These are phyloP conservation scores for Fusarium incarnatum DNA, from an alignment of 2,329 filamentous ascomycete species.

Conservation along the genomic window DNA sequence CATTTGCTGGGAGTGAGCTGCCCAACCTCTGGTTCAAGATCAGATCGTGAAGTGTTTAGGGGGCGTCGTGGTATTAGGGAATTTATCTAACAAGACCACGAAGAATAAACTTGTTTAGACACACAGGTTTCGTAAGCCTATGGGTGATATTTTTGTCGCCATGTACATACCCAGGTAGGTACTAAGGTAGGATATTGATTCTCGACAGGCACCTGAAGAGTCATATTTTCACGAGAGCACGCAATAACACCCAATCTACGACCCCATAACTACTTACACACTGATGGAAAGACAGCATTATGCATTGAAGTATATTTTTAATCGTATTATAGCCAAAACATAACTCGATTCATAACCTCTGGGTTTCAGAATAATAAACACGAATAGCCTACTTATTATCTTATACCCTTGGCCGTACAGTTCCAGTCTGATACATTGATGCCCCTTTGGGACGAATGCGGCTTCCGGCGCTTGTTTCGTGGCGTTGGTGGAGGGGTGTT, in stretches of 20 bases:
- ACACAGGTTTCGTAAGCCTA: background rate
- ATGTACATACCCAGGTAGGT: background rate
- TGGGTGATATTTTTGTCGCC: background rate
- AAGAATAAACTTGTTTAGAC: background rate
- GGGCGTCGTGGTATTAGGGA: background rate
- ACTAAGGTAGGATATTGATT: background rate
- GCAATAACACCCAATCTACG: background rate
- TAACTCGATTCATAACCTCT: background rate
- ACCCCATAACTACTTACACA: background rate
- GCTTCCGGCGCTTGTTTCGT: conserved; percentile 25
- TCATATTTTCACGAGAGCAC: background rate
- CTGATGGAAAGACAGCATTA: background rate
- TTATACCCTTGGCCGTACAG: background rate
- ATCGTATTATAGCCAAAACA: background rate
- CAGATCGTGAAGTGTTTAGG: background rate
- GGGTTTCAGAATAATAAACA: background rate
- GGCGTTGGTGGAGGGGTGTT: background rate
- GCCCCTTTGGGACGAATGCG: background rate
- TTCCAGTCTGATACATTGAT: background rate
- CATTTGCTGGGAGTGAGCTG: background rate
- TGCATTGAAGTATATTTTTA: background rate
- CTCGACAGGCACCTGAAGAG: background rate
- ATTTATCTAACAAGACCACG: background rate
- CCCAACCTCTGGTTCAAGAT: background rate
- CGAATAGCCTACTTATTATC: background rate